phyloP scores from a whole-genome alignment of 2,329 filamentous ascomycete species.

The Hymenotorrendiella dingleyae region DNA sequence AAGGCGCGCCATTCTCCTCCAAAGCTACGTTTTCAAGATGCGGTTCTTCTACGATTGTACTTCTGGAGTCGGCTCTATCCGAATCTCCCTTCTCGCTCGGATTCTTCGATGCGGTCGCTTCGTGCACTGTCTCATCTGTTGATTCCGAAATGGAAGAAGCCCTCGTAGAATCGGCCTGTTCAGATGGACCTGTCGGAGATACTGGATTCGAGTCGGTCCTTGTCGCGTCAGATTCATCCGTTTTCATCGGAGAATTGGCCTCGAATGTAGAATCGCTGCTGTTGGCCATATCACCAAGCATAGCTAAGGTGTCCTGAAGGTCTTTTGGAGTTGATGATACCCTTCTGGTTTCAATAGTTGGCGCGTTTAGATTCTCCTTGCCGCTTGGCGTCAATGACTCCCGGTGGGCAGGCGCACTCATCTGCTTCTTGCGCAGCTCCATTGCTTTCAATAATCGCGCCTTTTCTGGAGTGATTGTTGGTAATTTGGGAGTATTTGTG shows the following conservation, averaged over 20 bases:
- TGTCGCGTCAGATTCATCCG: conserved; percentile 29
- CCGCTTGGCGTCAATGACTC: conserved; percentile 6
- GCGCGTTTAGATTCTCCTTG: conserved; percentile 5
- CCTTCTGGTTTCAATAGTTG: conserved; percentile 4
- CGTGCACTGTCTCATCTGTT: conserved; percentile 52
- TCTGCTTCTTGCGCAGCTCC: conserved; percentile 80
- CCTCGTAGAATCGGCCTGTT: conserved; percentile 53
- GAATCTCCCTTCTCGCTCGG: conserved; percentile 3
- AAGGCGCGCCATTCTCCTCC: too few species aligned
- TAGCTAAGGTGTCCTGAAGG: conserved; percentile 21
- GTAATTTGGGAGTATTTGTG: conserved; percentile 26
- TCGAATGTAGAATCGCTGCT: conserved; percentile 49
- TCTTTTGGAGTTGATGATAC: conserved; percentile 16
- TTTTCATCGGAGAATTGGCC: conserved; percentile 33
- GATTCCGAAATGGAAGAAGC: conserved; percentile 59
- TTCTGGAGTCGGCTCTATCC: neutral
- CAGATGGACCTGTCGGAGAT: conserved; percentile 33
- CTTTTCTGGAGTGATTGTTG: conserved; percentile 79
- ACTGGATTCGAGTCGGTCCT: conserved; percentile 47
- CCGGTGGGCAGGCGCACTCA: conserved; percentile 31
- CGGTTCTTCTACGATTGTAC: neutral
- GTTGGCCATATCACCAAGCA: conserved; percentile 30
- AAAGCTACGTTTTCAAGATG: neutral
- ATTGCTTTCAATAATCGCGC: conserved; percentile 89
- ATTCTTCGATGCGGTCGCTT: conserved; percentile 13